These are phyloP conservation scores for Uronychia setigera DNA, from an alignment of 73 alveolate genomes.

Conservation along the genomic window DNA sequence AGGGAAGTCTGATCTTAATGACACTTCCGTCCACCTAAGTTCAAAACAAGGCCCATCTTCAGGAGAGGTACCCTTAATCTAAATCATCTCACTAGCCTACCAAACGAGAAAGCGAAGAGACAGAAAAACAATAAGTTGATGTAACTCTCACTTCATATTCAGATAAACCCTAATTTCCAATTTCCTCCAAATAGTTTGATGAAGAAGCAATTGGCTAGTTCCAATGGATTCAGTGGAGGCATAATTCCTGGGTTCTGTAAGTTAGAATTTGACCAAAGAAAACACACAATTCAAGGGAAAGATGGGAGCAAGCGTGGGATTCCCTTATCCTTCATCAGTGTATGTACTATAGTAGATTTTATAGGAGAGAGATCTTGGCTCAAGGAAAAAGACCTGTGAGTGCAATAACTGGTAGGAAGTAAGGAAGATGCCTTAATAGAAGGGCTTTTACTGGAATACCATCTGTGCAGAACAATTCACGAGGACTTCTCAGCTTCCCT, in stretches of 20 bases:
- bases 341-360: not conserved
- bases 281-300: not conserved
- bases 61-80: no score
- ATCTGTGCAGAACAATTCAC: not conserved
- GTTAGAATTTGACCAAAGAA: not conserved
- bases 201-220: not conserved
- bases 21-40: no score
- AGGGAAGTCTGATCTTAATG: no score
- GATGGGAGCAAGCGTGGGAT: not conserved
- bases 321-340: not conserved
- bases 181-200: not conserved
- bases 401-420: not conserved
- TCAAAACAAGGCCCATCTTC: no score
- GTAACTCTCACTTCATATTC: no score
- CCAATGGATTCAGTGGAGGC: not conserved
- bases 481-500: constrained; percentile 3
- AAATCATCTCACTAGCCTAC: no score
- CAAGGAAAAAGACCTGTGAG: not conserved
- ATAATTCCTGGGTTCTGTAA: not conserved
- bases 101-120: no score
- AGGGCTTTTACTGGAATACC: not conserved
- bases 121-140: no score
- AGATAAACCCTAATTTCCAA: not conserved
- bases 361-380: not conserved
- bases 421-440: not conserved